Evolutionary conservation across 176 grass and related monocot genomes (phyloP), one percentile per base, ranked within the genome.

Genomic region (Carex cristatella): DNA sequence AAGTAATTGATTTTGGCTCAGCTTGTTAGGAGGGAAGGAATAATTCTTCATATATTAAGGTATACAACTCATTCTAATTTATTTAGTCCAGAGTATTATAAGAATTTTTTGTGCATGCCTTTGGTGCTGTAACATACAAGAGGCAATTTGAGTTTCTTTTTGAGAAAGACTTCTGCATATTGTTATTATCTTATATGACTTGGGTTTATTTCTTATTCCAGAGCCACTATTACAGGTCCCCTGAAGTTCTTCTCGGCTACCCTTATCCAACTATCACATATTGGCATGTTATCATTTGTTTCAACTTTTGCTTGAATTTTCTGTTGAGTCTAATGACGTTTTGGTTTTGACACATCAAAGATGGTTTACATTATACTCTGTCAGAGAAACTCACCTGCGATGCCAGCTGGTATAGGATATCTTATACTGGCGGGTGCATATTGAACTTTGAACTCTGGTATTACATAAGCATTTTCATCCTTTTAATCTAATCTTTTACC

Each of bases 1-100:
- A 99, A 89, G 93, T 99, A 61, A 99, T 99, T 87, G 97, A 99
- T 94, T 99, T 99, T 90, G 97, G 97, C 35, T 96, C 97, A 91
- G 97, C 93, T n/a, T 99, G 97, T 86, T 85, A 87, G 90, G 97
- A 96, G 87, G 93, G 91, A 55, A 89, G 90, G 85, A 99, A n/a
- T n/a, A n/a, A n/a, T n/a, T n/a, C n/a, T 86, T 94, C 97, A 11
- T 99, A 99, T 83, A 99, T 99, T 85, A 93, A 99, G 97, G 97
- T 95, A 84, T 89, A 57, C 28, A n/a, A n/a, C n/a, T n/a, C n/a
- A 82, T 79, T 84, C n/a, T 79, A 79, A n/a, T 7, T 71, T 44
- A 28, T 87, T 71, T 83, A 16, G 69, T 64, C 19, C 82, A 73
- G 73, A 53, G 65, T 33, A 65, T 87, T 58, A 78, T 16, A 78